These are phyloP conservation scores for Ophiostoma montium DNA, from an alignment of 2,329 filamentous ascomycete genomes.

Conservation along the genomic window DNA sequence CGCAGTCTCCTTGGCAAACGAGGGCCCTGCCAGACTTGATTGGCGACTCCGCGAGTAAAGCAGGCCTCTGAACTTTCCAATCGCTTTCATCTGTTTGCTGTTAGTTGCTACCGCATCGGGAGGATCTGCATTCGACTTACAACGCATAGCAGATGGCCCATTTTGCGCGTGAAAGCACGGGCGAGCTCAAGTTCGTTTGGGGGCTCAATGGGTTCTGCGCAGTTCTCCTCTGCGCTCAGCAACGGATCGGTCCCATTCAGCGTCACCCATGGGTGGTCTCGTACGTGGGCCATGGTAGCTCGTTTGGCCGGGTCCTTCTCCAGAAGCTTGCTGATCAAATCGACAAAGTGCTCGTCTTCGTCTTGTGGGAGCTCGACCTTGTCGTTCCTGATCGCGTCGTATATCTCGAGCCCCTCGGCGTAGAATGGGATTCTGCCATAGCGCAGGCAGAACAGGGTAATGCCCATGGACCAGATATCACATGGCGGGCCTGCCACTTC, in stretches of 20 bases:
- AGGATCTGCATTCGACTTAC: constrained; percentile 26
- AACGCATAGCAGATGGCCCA: constrained; percentile 74
- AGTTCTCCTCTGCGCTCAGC: constrained; percentile 74
- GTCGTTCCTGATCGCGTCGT: constrained; percentile 71
- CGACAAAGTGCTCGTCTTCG: constrained; percentile 52
- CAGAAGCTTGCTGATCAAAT: constrained; percentile 60
- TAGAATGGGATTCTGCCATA: constrained; percentile 83
- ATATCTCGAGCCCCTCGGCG: constrained; percentile 68
- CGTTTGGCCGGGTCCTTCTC: constrained; percentile 75
- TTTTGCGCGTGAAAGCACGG: constrained; percentile 77
- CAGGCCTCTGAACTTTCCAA: constrained; percentile 72
- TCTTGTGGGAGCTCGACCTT: constrained; percentile 46
- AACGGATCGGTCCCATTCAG: constrained; percentile 63
- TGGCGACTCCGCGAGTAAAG: constrained; percentile 28
- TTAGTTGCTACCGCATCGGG: not conserved
- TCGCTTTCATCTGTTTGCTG: constrained; percentile 62
- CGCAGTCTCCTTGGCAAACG: not conserved
- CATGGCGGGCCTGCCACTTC: constrained; percentile 79
- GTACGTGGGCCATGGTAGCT: constrained; percentile 68
- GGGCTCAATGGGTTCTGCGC: constrained; percentile 60
- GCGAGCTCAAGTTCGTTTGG: constrained; percentile 87
- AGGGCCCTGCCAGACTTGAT: not conserved
- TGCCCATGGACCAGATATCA: constrained; percentile 98
- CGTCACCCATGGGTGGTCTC: constrained; percentile 91
- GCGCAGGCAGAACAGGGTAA: constrained; percentile 82